phyloP scores from a whole-genome alignment of 306 rosid genomes.

The Acacia melanoxylon region DNA sequence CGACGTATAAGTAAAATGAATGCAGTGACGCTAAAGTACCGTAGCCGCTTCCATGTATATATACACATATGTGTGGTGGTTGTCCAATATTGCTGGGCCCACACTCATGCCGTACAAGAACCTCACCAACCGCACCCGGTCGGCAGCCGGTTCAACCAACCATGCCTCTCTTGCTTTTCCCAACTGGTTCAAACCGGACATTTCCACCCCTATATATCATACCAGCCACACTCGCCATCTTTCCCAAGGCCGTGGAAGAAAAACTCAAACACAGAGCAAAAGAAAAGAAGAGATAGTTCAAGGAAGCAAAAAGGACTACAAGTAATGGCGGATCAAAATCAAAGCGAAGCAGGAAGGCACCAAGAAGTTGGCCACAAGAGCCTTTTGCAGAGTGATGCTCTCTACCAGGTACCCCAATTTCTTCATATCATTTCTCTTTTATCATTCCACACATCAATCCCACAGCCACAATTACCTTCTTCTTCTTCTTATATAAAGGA shows the following conservation, averaged over 20 bases:
- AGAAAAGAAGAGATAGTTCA: neutral
- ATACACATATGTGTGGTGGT: neutral
- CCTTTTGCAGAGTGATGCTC: conserved; percentile 92
- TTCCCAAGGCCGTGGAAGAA: conserved; percentile 1
- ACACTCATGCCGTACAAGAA: neutral
- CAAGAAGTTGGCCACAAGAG: conserved; percentile 99
- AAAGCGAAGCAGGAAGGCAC: conserved; percentile 69
- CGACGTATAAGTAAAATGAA: too few relatives aligned
- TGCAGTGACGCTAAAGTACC: too few relatives aligned
- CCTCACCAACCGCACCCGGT: conserved; percentile 82
- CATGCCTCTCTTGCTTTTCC: neutral
- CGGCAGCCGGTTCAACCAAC: conserved; percentile 52
- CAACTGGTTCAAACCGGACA: conserved; percentile 49
- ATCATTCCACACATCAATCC: neutral
- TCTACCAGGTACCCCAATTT: conserved; percentile 64
- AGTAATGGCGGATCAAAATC: conserved; percentile 71
- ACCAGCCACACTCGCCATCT: neutral
- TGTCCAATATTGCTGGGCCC: neutral
- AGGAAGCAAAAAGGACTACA: neutral
- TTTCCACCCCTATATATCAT: conserved; percentile 31
- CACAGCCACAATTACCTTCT: neutral
- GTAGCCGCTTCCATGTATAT: too few relatives aligned
- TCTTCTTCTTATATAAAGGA: neutral
- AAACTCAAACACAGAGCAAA: conserved; percentile 5
- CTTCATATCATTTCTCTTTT: neutral